Percentiles rank a stretch among this genome's conserved stretches.
Conservation (phyloP, 805 yeast genomes). For the Candida tibetensis region DNA sequence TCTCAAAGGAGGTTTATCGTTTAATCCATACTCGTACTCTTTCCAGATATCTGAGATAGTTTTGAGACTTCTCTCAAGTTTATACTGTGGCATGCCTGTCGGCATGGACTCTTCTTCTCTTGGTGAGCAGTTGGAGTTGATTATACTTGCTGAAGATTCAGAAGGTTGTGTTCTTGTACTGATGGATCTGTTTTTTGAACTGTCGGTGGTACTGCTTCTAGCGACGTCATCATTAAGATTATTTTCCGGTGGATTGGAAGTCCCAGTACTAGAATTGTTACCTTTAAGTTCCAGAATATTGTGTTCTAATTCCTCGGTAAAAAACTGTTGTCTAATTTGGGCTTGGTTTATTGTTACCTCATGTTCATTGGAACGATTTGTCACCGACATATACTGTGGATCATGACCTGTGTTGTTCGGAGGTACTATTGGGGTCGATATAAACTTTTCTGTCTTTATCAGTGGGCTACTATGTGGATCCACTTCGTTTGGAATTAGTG, state of each 20-base stretch:
- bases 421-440: slow-evolving; percentile 1
- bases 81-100: slow-evolving; percentile 5
- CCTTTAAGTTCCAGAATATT: slow-evolving; percentile 2
- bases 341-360: background rate
- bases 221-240: no score
- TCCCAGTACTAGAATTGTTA: no score
- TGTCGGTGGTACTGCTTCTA: no score
- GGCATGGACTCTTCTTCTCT: background rate
- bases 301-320: slow-evolving; percentile 2
- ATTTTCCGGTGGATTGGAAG: no score
- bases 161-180: no score
- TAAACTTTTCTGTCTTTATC: no score
- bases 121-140: no score
- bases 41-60: slow-evolving; percentile 48
- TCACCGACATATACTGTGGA: slow-evolving; percentile 1
- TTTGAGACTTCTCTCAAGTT: slow-evolving; percentile 13
- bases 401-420: slow-evolving; percentile 1
- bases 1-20: slow-evolving; percentile 52
- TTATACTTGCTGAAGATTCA: no score
- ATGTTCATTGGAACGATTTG: slow-evolving; percentile 1
- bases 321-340: background rate
- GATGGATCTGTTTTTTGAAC: no score
- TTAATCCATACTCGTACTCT: slow-evolving; percentile 51
- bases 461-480: no score
- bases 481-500: slow-evolving; percentile 2